These are phyloP conservation scores for Solanum piurae DNA, from an alignment of 257 asterid genomes.

Conservation along the genomic window DNA sequence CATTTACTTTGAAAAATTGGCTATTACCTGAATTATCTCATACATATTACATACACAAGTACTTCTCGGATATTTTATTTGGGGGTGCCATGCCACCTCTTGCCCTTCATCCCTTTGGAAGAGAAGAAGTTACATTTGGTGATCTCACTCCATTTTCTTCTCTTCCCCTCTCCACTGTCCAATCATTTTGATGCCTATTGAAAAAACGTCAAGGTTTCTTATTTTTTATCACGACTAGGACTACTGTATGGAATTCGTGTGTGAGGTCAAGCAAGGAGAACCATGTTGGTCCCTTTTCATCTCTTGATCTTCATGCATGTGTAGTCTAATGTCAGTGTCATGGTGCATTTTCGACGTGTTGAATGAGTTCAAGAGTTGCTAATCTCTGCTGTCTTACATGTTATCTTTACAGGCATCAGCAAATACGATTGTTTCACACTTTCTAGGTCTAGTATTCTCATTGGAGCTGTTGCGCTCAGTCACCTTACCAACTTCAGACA, in stretches of 20 bases:
- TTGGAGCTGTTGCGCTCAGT: slow-evolving; percentile 88
- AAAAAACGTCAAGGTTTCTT: neutral
- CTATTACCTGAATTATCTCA: neutral
- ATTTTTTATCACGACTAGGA: neutral
- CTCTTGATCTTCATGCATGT: neutral
- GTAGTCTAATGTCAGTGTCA: neutral
- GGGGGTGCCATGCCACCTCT: neutral
- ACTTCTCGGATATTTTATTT: neutral
- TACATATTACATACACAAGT: neutral
- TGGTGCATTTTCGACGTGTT: neutral
- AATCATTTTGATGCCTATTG: neutral
- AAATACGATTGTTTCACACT: slow-evolving; percentile 86
- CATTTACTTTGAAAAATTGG: neutral
- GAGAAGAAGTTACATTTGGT: neutral
- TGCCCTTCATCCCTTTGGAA: neutral
- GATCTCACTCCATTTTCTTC: neutral
- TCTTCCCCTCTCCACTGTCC: neutral
- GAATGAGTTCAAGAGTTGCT: neutral
- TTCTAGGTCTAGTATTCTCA: slow-evolving; percentile 73
- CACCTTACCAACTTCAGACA: slow-evolving; percentile 69
- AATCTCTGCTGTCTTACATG: neutral
- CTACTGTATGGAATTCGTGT: neutral
- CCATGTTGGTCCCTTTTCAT: neutral
- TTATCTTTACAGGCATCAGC: slow-evolving; percentile 68
- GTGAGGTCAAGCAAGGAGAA: neutral